Base-by-base conservation (phyloP, 2,329 filamentous ascomycete species). In the Xylariaceae sp. region DNA sequence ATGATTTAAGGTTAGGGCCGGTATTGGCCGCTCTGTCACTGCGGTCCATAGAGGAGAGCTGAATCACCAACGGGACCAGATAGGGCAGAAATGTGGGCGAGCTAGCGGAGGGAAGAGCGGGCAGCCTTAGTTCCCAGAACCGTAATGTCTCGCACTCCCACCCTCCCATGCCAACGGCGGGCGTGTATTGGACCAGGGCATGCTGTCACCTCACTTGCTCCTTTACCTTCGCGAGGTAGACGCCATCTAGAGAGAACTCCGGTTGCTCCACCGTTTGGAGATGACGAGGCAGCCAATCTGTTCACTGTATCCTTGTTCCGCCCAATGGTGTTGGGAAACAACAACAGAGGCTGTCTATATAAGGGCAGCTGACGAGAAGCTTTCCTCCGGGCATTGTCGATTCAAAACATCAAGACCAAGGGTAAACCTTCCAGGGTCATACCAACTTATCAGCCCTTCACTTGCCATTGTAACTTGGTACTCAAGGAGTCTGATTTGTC, bases 1-100 rank as follows among this genome's bases (percentile, higher is more conserved):
- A 19, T 38, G 29, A 35, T 18, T 42, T 33, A 24, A 24, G 7
- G 11, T 11, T n/a, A n/a, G n/a, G n/a, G n/a, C 21, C 36, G 38
- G 38, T n/a, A 27, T 42, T 39, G 34, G 34, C 38, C 38, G 32
- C 31, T 40, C 24, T 29, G 18, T 21, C 24, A 34, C 39, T 30
- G 36, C 14, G 19, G 21, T 24, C 29, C 30, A 36, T 24, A 33
- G 34, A 24, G 27, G 21, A 11, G 11, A 44, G 41, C 38, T 44
- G 41, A 44, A 31, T 23, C 38, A 36, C 34, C 24, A 41, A 18
- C 31, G 26, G 32, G 19, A 14, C 35, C 15, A 21, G 38, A 28
- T 41, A 44, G 38, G 43, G 21, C 35, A 45, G 35, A 39, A 24
- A 14, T 9, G 13, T 35, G 18, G 40, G 34, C 19, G 33, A 39